Percentiles rank a stretch among this genome's conserved stretches.
Conservation (phyloP, 2,329 filamentous ascomycete genomes). For the Fusarium avenaceum region DNA sequence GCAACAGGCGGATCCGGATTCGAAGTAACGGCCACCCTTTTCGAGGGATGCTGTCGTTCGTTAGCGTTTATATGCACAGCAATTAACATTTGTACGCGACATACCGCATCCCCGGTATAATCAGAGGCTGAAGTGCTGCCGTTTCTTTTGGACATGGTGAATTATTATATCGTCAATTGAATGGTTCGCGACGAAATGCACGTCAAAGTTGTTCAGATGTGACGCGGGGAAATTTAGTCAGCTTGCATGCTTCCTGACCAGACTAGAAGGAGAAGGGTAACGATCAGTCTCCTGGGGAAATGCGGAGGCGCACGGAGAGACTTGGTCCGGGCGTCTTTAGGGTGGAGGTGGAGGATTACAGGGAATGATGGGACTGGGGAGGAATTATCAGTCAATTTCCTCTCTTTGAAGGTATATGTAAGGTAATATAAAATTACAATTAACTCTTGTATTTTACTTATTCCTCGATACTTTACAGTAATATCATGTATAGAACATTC, state of each 20-base stretch:
- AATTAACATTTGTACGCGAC: fast-evolving
- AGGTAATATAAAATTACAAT: no score
- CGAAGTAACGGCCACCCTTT: slow-evolving; percentile 57
- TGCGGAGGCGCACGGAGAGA: slow-evolving; percentile 18
- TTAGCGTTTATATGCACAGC: not conserved
- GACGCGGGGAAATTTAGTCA: slow-evolving; percentile 30
- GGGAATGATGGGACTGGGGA: not conserved
- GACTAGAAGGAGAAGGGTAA: not conserved
- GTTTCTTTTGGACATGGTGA: slow-evolving; percentile 24
- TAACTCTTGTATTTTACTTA: no score
- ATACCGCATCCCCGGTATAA: slow-evolving; percentile 10
- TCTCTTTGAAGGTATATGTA: no score
- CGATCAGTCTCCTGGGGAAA: slow-evolving; percentile 1
- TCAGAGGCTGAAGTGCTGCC: slow-evolving; percentile 1
- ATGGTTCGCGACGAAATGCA: not conserved
- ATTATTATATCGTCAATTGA: not conserved
- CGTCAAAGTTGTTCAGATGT: slow-evolving; percentile 1
- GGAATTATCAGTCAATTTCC: not conserved
- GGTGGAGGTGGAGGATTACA: not conserved
- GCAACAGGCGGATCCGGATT: slow-evolving; percentile 59
- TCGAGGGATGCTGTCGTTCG: slow-evolving; percentile 12
- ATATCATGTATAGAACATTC: no score
- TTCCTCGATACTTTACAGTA: no score
- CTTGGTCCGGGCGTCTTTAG: slow-evolving; percentile 15
- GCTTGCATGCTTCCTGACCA: not conserved